phyloP scores from a whole-genome alignment of 441 rosid species.

The Pelargonium cotyledonis region DNA sequence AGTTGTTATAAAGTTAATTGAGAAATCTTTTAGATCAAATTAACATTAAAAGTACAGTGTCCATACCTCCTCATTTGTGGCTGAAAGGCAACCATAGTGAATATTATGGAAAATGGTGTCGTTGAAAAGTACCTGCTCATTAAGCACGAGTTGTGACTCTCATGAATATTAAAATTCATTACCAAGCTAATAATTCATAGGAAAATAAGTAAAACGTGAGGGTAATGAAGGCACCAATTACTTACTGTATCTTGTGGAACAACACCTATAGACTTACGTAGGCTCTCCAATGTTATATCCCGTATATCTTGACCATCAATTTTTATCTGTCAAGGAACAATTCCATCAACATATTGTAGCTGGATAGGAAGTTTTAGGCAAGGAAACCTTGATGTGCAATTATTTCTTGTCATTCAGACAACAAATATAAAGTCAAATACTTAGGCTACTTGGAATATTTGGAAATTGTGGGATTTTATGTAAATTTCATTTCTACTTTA shows the following conservation, averaged over 20 bases:
- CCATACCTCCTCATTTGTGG: constrained; percentile 79
- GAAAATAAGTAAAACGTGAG: background rate
- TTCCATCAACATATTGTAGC: background rate
- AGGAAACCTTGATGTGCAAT: background rate
- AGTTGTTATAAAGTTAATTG: background rate
- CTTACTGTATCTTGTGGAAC: constrained; percentile 98
- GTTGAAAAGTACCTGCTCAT: constrained; percentile 82
- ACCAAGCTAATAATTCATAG: background rate
- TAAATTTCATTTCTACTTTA: background rate
- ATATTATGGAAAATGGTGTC: constrained; percentile 95
- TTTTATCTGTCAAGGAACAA: constrained; percentile 43
- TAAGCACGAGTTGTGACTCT: constrained; percentile 20
- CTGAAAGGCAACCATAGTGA: constrained; percentile 88
- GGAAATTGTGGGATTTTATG: background rate
- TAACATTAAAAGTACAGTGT: constrained; percentile 7
- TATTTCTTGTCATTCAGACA: background rate
- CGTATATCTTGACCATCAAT: constrained; percentile 88
- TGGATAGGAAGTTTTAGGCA: background rate
- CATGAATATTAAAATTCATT: constrained; percentile 13
- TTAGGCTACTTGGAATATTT: background rate
- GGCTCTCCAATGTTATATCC: constrained; percentile 68
- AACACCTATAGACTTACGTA: constrained; percentile 73
- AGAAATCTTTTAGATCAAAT: constrained; percentile 3
- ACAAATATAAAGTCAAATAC: background rate
- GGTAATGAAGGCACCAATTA: constrained; percentile 9